phyloP scores from a whole-genome alignment of 495 filamentous ascomycete genomes.

The Paragyromitra xinjiangensis region DNA sequence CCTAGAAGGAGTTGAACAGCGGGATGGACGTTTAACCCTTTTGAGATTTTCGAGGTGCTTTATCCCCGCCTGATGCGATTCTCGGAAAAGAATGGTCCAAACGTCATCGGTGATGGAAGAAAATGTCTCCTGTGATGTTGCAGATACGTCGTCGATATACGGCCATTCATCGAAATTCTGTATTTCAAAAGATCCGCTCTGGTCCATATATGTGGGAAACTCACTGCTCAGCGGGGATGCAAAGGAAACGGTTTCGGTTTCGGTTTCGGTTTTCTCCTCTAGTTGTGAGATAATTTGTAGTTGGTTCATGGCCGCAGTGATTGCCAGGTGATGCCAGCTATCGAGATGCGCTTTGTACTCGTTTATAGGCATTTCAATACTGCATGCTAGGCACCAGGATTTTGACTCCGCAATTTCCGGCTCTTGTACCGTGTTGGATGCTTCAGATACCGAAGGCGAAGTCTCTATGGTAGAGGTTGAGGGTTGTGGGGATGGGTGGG shows the following conservation, averaged over 20 bases:
- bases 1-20: no score
- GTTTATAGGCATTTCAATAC: not conserved
- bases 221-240: not conserved
- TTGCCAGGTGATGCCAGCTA: not conserved
- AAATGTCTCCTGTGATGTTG: not conserved
- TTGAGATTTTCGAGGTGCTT: not conserved
- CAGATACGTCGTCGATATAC: not conserved
- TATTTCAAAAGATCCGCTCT: not conserved
- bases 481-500: no score
- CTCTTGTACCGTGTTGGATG: not conserved
- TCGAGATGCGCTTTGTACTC: not conserved
- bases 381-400: not conserved
- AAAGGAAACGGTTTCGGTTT: not conserved
- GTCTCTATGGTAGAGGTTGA: not conserved
- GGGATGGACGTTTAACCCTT: not conserved
- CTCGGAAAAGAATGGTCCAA: slow-evolving; percentile 4
- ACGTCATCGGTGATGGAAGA: not conserved
- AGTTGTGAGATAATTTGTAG: not conserved
- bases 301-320: not conserved
- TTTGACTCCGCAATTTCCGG: not conserved
- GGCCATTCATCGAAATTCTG: not conserved
- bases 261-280: not conserved
- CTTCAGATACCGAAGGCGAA: no score
- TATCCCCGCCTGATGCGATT: slow-evolving; percentile 2
- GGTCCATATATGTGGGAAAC: not conserved